A percentile compares a stretch with the other conserved stretches of the same genome.
Conservation (phyloP, 139 green algal genomes). For the Yamagishiella unicocca region DNA sequence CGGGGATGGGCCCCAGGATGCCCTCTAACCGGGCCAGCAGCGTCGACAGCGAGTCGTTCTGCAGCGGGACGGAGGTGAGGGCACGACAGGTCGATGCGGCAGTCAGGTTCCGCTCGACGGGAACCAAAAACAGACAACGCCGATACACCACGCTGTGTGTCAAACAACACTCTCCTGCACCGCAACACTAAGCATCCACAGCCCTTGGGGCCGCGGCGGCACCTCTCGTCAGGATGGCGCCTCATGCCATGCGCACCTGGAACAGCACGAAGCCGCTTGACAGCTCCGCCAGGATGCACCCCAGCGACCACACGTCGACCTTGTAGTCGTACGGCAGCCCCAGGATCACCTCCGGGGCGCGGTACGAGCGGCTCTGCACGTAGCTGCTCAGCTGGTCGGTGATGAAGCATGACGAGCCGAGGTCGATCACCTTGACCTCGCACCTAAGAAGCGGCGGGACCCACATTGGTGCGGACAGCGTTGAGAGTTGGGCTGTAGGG, state of each 20-base stretch:
- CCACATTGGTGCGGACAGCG: no score
- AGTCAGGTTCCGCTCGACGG: no score
- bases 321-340: conserved; percentile 90
- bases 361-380: conserved; percentile 94
- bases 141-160: no score
- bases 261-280: conserved; percentile 89
- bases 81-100: no score
- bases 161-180: no score
- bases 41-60: conserved; percentile 89
- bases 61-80: no score
- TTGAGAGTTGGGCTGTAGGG: no score
- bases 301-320: conserved; percentile 96
- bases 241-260: conserved; percentile 65
- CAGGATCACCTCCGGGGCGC: conserved; percentile 96
- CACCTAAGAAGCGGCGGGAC: no score
- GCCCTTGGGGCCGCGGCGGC: no score
- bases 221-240: no score
- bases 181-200: no score
- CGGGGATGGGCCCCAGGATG: conserved; percentile 89
- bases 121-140: no score
- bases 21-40: conserved; percentile 92
- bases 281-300: conserved; percentile 97
- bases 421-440: conserved; percentile 95
- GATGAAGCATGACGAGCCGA: conserved; percentile 94
- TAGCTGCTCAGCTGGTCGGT: conserved; percentile 94